Percentiles rank a stretch among this genome's conserved stretches.
Conservation (phyloP, 345 rosid species). For the Aegle marmelos region DNA sequence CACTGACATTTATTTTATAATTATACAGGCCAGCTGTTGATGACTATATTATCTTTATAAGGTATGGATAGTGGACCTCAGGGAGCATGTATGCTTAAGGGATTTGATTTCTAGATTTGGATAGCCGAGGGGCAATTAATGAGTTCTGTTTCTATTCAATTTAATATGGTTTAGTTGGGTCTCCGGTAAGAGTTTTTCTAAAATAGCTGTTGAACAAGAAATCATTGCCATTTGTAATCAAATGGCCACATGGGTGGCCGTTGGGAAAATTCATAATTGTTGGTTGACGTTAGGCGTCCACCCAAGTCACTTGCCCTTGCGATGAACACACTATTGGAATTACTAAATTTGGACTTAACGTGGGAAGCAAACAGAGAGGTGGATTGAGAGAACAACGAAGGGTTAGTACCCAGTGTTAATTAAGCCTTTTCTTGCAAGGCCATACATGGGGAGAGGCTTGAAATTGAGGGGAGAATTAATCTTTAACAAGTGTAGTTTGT, state of each 20-base stretch:
- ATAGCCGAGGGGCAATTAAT: not conserved
- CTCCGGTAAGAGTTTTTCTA: not conserved
- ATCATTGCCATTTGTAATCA: not conserved
- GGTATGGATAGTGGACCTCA: not conserved
- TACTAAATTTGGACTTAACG: no score
- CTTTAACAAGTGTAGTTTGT: not conserved
- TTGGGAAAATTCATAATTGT: not conserved
- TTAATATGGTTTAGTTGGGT: not conserved
- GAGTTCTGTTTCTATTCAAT: not conserved
- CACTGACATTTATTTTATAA: not conserved
- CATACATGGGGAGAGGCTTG: not conserved
- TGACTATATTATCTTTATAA: not conserved
- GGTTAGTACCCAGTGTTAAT: not conserved
- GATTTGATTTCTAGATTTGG: not conserved
- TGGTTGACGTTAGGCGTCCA: not conserved
- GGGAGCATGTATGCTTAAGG: not conserved
- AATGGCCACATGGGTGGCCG: not conserved
- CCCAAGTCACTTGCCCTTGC: no score
- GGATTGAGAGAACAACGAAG: not conserved
- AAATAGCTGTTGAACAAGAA: not conserved
- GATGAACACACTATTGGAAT: no score
- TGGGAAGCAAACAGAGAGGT: no score
- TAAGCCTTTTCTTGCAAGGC: not conserved
- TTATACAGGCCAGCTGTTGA: not conserved
- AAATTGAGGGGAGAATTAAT: not conserved